Percentiles rank a stretch among this genome's conserved stretches.
Evolutionary conservation across 2,329 filamentous ascomycete species (phyloP).

Genomic region (Periconia digitata): DNA sequence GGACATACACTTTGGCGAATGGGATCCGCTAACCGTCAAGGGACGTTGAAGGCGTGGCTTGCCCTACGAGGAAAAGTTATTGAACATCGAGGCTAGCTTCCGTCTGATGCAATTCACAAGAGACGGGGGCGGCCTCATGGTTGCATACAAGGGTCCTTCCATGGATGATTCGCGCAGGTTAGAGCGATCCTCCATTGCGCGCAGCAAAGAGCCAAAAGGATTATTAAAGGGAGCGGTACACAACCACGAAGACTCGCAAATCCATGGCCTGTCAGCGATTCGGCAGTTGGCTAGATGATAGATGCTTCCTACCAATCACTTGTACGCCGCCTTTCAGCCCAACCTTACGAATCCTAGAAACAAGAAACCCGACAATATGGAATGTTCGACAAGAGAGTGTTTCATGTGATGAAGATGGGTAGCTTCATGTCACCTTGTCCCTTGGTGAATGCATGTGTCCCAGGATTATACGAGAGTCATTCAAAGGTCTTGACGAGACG

Average conservation of each 20-base stretch:
- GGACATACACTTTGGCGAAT: slow-evolving; percentile 2
- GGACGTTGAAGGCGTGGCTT: slow-evolving; percentile 2
- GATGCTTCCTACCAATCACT: slow-evolving; percentile 5
- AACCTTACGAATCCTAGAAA: neutral
- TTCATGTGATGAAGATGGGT: slow-evolving; percentile 10
- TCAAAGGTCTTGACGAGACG: neutral
- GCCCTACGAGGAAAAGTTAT: slow-evolving; percentile 1
- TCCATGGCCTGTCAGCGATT: neutral
- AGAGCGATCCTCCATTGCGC: neutral
- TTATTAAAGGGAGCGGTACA: neutral
- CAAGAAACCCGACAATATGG: neutral
- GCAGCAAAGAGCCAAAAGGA: neutral
- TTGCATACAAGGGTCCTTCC: neutral
- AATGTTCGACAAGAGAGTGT: neutral
- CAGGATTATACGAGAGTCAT: neutral
- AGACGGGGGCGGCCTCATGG: slow-evolving; percentile 4
- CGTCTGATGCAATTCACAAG: neutral
- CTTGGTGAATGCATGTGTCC: neutral
- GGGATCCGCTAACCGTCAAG: neutral
- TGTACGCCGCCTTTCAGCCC: slow-evolving; percentile 7
- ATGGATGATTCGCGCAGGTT: neutral
- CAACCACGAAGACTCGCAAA: neutral
- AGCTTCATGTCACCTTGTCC: neutral
- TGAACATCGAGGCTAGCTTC: slow-evolving; percentile 1
- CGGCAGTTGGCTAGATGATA: neutral